These are phyloP conservation scores for Fragosphaeria purpurea DNA, from an alignment of 2,329 filamentous ascomycete genomes.

Conservation along the genomic window DNA sequence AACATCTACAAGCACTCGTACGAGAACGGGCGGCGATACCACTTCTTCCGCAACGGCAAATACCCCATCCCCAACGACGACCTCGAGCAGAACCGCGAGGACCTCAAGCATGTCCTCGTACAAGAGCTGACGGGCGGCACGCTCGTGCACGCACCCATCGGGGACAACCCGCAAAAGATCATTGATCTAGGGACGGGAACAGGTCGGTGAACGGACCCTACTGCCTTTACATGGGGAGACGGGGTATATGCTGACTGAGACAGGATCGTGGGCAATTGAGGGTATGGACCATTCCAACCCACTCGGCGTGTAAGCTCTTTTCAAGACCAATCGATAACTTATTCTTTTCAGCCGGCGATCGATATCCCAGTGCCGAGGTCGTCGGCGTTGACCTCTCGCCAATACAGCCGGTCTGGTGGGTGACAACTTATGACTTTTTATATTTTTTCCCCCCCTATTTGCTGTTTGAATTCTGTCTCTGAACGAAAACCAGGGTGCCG, in stretches of 20 bases:
- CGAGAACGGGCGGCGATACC: slow-evolving; percentile 23
- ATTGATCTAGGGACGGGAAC: slow-evolving; percentile 41
- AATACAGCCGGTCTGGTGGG: slow-evolving; percentile 31
- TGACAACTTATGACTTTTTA: no score
- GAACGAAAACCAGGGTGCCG: slow-evolving; percentile 28
- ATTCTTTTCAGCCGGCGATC: slow-evolving; percentile 29
- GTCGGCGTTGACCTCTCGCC: slow-evolving; percentile 34
- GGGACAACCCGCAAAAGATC: slow-evolving; percentile 29
- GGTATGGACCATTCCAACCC: no score
- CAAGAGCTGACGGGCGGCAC: slow-evolving; percentile 32
- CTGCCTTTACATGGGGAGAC: no score
- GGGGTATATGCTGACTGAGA: no score
- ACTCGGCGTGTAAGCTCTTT: no score
- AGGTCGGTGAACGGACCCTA: slow-evolving; percentile 18
- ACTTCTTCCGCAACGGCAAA: slow-evolving; percentile 31
- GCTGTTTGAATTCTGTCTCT: no score
- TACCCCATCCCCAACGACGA: slow-evolving; percentile 39
- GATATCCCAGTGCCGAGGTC: slow-evolving; percentile 29
- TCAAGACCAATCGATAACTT: no score
- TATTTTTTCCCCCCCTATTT: no score
- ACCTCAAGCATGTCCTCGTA: slow-evolving; percentile 35
- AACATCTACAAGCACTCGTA: slow-evolving; percentile 11
- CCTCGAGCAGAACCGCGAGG: slow-evolving; percentile 34
- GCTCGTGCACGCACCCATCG: slow-evolving; percentile 30
- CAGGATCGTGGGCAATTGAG: no score